These are phyloP conservation scores for Tetrahymena elliotti DNA, from an alignment of 73 alveolate species.

Conservation along the genomic window DNA sequence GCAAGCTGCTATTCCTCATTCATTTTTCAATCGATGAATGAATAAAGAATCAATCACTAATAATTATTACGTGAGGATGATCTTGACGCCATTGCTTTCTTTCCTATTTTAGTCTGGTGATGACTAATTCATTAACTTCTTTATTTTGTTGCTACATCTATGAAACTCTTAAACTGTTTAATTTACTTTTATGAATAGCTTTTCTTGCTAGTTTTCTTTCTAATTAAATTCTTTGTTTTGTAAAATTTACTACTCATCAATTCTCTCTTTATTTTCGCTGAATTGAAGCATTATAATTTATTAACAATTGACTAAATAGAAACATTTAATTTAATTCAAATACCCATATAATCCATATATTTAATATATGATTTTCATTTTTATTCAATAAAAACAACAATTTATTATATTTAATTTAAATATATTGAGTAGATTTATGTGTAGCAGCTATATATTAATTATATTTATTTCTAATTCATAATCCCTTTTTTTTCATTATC, in stretches of 20 bases:
- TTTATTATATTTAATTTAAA: no score
- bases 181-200: not conserved
- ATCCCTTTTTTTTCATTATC: not conserved
- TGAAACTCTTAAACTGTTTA: not conserved
- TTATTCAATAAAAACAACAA: not conserved
- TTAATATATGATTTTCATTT: not conserved
- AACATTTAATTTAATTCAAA: not conserved
- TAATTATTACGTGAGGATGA: conserved; percentile 34
- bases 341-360: not conserved
- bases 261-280: not conserved
- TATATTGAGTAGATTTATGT: not conserved
- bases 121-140: conserved; percentile 36
- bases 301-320: not conserved
- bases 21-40: not conserved
- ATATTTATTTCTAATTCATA: no score
- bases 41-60: not conserved
- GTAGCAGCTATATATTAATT: not conserved
- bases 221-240: not conserved
- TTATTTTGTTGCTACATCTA: not conserved
- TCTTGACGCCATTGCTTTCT: conserved; percentile 32
- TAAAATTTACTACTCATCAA: not conserved
- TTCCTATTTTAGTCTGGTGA: conserved; percentile 28
- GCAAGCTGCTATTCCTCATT: not conserved
- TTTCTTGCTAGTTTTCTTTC: not conserved
- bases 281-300: not conserved